Base-by-base conservation (phyloP, 2,329 filamentous ascomycete genomes). In the Pyricularia pennisetigena region DNA sequence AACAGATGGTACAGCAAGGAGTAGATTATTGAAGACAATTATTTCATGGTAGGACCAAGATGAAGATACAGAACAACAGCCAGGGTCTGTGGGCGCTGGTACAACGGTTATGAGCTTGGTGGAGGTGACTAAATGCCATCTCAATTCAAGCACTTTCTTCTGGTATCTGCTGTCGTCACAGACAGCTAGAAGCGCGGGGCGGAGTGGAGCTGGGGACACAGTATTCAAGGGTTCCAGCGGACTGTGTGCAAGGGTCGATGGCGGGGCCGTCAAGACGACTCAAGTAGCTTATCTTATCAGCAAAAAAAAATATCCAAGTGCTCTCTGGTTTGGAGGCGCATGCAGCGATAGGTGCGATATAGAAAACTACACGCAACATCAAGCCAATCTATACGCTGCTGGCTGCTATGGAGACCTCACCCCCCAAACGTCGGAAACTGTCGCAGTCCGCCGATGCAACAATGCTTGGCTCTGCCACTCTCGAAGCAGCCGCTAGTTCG, bases 401-500 rank as follows among this genome's bases (percentile, higher is more conserved):
- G 20, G 29, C 28, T 24, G 20, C 23, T 20, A 67, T 67, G 66
- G 66, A 67, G 24, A 41, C 66, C n/a, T 67, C 66, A 8, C 66
- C 66, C 14, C 57, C 66, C 12, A 67, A 67, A 64, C 66, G 66
- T n/a, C 54, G 66, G 16, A 67, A 67, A 26, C 14, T 67, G 16
- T 67, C 66, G 30, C 29, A 63, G 29, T 64, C 66, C 30, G 64
- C 32, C 7, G 59, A 32, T n/a, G 20, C 66, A 23, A 35, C 57
- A 16, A 49, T 63, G n/a, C 30, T 35, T 16, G 41, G 41, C 41
- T 30, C 63, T n/a, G 41, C 28, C 29, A 28, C 59, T 20, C 69
- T 77, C 28, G 73, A 75, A 29, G 69, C 75, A 1, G 74, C 74
- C 7, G 75, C 74, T 6, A 72, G 74, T 1, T 73, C 75, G 3